phyloP scores from a whole-genome alignment of 208 protist genomes.

The Trypanosoma melophagium region DNA sequence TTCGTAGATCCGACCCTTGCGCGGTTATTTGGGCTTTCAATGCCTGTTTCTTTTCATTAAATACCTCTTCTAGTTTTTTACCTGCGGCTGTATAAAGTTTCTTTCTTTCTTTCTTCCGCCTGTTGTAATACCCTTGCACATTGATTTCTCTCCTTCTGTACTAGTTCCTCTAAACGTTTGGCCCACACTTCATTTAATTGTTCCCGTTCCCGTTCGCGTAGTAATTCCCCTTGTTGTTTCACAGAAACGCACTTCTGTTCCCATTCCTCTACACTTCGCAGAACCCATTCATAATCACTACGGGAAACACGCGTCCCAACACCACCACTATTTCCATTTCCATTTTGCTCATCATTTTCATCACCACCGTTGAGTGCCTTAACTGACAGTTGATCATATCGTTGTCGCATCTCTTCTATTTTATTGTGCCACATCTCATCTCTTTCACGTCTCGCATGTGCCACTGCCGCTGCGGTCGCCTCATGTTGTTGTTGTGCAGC shows the following conservation, averaged over 20 bases:
- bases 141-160: constrained; percentile 17
- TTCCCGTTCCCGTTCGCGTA: constrained; percentile 12
- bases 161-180: constrained; percentile 25
- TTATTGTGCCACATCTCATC: constrained; percentile 34
- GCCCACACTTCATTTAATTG: constrained; percentile 17
- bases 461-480: constrained; percentile 17
- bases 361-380: constrained; percentile 23
- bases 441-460: constrained; percentile 20
- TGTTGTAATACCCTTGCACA: constrained; percentile 7
- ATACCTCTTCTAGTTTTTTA: constrained; percentile 25
- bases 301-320: constrained; percentile 18
- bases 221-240: constrained; percentile 24
- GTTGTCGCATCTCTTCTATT: constrained; percentile 32
- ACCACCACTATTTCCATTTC: neutral
- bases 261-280: constrained; percentile 18
- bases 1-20: constrained; percentile 30
- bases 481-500: constrained; percentile 6
- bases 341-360: neutral
- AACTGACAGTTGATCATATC: constrained; percentile 36
- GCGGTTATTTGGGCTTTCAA: constrained; percentile 22
- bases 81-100: constrained; percentile 24
- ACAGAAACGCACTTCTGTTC: constrained; percentile 35
- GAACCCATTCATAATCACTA: constrained; percentile 27
- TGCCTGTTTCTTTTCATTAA: constrained; percentile 12
- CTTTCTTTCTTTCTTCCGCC: constrained; percentile 4